Evolutionary conservation across 176 grass and related monocot species (phyloP).

Genomic region (Hordeum marinum): DNA sequence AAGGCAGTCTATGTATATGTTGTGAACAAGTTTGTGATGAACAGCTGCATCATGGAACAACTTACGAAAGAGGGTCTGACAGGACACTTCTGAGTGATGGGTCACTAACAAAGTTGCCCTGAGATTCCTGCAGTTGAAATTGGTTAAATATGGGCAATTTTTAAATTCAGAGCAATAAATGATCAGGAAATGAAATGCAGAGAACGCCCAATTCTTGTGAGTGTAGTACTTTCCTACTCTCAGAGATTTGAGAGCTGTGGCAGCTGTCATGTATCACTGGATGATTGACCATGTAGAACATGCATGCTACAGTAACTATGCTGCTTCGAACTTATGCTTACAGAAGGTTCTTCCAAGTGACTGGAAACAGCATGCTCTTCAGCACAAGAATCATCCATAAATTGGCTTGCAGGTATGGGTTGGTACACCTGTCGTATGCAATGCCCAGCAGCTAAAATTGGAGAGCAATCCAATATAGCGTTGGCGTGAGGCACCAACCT

Average conservation of each 20-base stretch:
- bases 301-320: neutral
- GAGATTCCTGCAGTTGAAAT: conserved; percentile 48
- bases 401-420: conserved; percentile 60
- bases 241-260: neutral
- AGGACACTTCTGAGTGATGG: conserved; percentile 78
- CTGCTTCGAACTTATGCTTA: conserved; percentile 39
- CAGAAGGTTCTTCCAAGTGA: conserved; percentile 47
- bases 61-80: conserved; percentile 84
- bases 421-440: conserved; percentile 55
- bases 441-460: conserved; percentile 64
- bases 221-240: neutral
- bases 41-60: conserved; percentile 16
- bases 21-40: neutral
- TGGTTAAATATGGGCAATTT: conserved; percentile 6
- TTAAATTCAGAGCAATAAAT: neutral
- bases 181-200: neutral
- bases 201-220: neutral
- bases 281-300: neutral
- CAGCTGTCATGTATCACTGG: neutral
- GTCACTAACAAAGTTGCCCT: conserved; percentile 45
- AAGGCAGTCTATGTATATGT: neutral
- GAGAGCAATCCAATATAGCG: conserved; percentile 72
- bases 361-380: conserved; percentile 49
- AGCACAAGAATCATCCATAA: conserved; percentile 57
- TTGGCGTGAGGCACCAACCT: conserved; percentile 64